Percentiles rank a stretch among this genome's conserved stretches.
phyloP scores from a whole-genome alignment of 768 basidiomycete species.

The Leccinum ochraceum region DNA sequence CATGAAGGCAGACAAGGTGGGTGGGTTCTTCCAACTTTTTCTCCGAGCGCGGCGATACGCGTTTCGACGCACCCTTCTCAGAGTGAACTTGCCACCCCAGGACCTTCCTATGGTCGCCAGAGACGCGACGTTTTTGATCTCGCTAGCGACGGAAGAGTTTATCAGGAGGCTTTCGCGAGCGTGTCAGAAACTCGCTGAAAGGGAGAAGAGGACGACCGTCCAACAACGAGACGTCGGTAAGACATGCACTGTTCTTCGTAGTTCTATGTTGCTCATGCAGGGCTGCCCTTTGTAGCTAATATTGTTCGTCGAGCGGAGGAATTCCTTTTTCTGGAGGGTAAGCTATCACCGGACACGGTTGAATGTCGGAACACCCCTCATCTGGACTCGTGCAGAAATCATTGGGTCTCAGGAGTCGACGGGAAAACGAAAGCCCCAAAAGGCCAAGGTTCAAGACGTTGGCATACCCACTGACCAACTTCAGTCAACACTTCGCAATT shows the following conservation, averaged over 20 bases:
- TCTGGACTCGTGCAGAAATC: constrained; percentile 44
- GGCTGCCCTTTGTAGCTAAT: constrained; percentile 43
- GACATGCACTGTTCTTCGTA: constrained; percentile 20
- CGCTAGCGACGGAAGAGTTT: constrained; percentile 87
- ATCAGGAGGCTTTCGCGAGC: constrained; percentile 74
- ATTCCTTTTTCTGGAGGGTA: constrained; percentile 79
- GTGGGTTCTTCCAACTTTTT: constrained; percentile 13
- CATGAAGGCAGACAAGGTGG: constrained; percentile 81
- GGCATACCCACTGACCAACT: constrained; percentile 14
- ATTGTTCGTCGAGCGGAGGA: constrained; percentile 70
- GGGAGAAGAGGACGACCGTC: constrained; percentile 72
- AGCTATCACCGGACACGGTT: constrained; percentile 1
- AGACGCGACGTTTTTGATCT: constrained; percentile 79
- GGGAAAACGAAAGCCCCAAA: constrained; percentile 43
- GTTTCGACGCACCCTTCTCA: background rate
- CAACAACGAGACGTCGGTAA: constrained; percentile 80
- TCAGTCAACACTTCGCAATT: constrained; percentile 50
- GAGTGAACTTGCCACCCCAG: constrained; percentile 35
- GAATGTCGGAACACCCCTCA: background rate
- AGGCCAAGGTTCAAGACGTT: constrained; percentile 24
- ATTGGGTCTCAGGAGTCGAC: constrained; percentile 54
- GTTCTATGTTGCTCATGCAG: background rate
- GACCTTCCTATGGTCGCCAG: constrained; percentile 74
- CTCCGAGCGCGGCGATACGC: background rate
- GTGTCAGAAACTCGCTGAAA: constrained; percentile 65